Percentiles rank a stretch among this genome's conserved stretches.
Conservation (phyloP, 805 yeast genomes). For the Ogataea dorogensis region DNA sequence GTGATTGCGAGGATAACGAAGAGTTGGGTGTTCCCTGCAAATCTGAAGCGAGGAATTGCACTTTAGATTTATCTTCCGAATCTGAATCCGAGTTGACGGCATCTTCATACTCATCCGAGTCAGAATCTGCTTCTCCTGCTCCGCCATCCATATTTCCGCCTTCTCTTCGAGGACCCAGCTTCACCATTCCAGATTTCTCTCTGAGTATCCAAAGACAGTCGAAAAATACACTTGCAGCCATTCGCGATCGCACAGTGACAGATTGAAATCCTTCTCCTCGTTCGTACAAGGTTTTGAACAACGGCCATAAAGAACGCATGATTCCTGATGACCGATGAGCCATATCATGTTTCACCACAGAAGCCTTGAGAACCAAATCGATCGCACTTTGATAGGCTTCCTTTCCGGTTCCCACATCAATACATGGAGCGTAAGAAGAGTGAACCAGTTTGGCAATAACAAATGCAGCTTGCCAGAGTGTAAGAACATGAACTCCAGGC, state of each 20-base stretch:
- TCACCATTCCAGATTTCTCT: slow-evolving; percentile 85
- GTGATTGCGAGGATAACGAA: slow-evolving; percentile 20
- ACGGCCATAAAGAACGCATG: slow-evolving; percentile 91
- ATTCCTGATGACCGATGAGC: slow-evolving; percentile 91
- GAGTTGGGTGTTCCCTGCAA: slow-evolving; percentile 25
- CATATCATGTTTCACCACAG: slow-evolving; percentile 87
- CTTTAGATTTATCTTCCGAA: slow-evolving; percentile 21
- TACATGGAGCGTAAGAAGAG: slow-evolving; percentile 62
- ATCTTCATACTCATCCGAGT: slow-evolving; percentile 20
- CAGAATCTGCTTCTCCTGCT: slow-evolving; percentile 29
- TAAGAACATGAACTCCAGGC: slow-evolving; percentile 79
- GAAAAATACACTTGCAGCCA: slow-evolving; percentile 91
- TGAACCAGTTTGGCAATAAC: slow-evolving; percentile 76
- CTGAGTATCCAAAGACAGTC: slow-evolving; percentile 84
- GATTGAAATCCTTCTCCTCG: slow-evolving; percentile 40
- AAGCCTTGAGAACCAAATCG: slow-evolving; percentile 68
- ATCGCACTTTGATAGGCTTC: slow-evolving; percentile 67
- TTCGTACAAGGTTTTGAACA: slow-evolving; percentile 66
- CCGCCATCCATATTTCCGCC: slow-evolving; percentile 29
- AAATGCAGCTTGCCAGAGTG: slow-evolving; percentile 90
- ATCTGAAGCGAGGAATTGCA: slow-evolving; percentile 17
- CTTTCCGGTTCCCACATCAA: slow-evolving; percentile 73
- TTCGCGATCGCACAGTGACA: slow-evolving; percentile 71
- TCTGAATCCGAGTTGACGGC: slow-evolving; percentile 23
- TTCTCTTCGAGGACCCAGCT: slow-evolving; percentile 41